Evolutionary conservation across 2,329 filamentous ascomycete species (phyloP).

Genomic region (Beauveria rudraprayagi): DNA sequence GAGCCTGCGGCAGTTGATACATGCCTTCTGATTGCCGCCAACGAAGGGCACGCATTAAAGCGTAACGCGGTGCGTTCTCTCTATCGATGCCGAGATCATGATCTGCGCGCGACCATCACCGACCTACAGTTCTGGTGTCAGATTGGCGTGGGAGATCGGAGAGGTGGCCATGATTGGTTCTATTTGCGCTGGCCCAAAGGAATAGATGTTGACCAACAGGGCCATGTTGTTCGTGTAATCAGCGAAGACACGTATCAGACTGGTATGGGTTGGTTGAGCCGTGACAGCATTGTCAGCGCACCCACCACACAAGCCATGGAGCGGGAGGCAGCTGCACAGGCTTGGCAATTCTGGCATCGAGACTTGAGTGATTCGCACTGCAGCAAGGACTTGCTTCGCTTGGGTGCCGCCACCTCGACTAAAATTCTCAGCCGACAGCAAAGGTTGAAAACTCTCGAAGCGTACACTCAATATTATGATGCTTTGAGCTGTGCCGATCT

Average conservation of each 20-base stretch:
- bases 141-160: conserved; percentile 83
- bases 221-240: conserved; percentile 64
- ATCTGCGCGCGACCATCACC: conserved; percentile 72
- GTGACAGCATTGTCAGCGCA: conserved; percentile 43
- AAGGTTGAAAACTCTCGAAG: conserved; percentile 33
- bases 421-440: conserved; percentile 14
- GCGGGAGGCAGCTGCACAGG: conserved; percentile 56
- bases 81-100: conserved; percentile 59
- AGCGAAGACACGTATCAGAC: conserved; percentile 70
- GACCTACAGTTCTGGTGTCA: conserved; percentile 97
- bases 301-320: conserved; percentile 37
- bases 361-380: conserved; percentile 52
- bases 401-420: conserved; percentile 24
- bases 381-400: conserved; percentile 30
- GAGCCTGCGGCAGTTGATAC: conserved; percentile 67
- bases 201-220: conserved; percentile 57
- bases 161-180: conserved; percentile 86
- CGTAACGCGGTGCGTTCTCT: conserved; percentile 60
- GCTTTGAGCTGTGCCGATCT: conserved; percentile 60
- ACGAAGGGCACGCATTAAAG: conserved; percentile 75
- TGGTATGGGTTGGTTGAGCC: conserved; percentile 70
- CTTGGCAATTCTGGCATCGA: conserved; percentile 60
- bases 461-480: conserved; percentile 47
- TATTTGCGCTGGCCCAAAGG: conserved; percentile 68
- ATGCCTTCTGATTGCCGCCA: conserved; percentile 72